These are phyloP conservation scores for Dryadomyces quercus-mongolicae DNA, from an alignment of 2,329 filamentous ascomycete species.

Conservation along the genomic window DNA sequence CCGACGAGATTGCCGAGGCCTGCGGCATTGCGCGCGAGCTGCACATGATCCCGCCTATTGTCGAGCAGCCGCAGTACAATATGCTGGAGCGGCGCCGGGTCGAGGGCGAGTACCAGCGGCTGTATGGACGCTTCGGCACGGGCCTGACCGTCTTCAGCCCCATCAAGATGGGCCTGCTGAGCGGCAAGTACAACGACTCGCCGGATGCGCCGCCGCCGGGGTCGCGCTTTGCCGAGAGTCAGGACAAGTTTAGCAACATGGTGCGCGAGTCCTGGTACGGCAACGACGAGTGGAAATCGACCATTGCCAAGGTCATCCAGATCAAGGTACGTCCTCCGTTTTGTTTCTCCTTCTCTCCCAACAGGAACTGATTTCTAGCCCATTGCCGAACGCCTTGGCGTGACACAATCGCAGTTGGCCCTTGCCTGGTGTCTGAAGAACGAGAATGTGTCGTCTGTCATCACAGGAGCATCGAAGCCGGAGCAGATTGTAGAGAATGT, in stretches of 20 bases:
- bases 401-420: constrained; percentile 36
- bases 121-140: constrained; percentile 42
- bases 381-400: constrained; percentile 46
- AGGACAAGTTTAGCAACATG: constrained; percentile 38
- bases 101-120: constrained; percentile 42
- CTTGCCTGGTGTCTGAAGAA: constrained; percentile 43
- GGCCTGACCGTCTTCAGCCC: constrained; percentile 43
- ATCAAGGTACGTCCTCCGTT: constrained; percentile 5
- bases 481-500: constrained; percentile 41
- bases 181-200: constrained; percentile 53
- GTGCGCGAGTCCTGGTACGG: constrained; percentile 28
- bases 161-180: constrained; percentile 43
- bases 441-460: constrained; percentile 38
- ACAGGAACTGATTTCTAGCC: constrained; percentile 11
- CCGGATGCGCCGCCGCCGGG: constrained; percentile 18
- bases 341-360: not conserved
- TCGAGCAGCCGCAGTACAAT: constrained; percentile 60
- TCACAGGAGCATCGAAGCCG: constrained; percentile 37
- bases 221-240: constrained; percentile 47
- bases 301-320: constrained; percentile 33
- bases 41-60: constrained; percentile 47
- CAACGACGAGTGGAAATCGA: constrained; percentile 31
- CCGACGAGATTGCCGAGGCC: constrained; percentile 55
- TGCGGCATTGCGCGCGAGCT: constrained; percentile 47
- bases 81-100: constrained; percentile 48